Percentiles rank a stretch among this genome's conserved stretches.
phyloP scores from a whole-genome alignment of 2,329 filamentous ascomycete genomes.

The Epichloe sp. region DNA sequence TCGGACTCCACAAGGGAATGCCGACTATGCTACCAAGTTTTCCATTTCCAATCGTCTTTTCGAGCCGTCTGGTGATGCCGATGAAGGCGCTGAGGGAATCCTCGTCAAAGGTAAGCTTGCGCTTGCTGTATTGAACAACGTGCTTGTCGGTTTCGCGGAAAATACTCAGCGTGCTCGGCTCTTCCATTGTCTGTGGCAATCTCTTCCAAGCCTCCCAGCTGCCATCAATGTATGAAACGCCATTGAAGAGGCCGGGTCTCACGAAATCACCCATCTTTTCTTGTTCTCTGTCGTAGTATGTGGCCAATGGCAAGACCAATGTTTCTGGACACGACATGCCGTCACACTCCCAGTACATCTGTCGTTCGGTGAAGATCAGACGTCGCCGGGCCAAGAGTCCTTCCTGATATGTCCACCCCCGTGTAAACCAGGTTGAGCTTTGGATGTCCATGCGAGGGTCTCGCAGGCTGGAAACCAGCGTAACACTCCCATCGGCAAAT shows the following conservation, averaged over 20 bases:
- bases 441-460: conserved; percentile 18
- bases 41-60: conserved; percentile 16
- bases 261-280: conserved; percentile 24
- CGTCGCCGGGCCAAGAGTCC: conserved; percentile 22
- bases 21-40: conserved; percentile 19
- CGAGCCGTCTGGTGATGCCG: conserved; percentile 18
- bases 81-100: conserved; percentile 22
- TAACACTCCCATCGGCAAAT: conserved; percentile 18
- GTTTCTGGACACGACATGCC: conserved; percentile 25
- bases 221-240: conserved; percentile 21
- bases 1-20: conserved; percentile 18
- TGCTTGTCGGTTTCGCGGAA: conserved; percentile 23
- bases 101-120: conserved; percentile 16
- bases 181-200: conserved; percentile 15
- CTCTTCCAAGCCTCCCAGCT: conserved; percentile 24
- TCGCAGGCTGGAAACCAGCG: conserved; percentile 19
- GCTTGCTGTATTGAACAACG: conserved; percentile 18
- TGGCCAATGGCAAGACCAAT: conserved; percentile 17
- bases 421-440: conserved; percentile 20
- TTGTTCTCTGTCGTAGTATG: conserved; percentile 20
- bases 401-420: conserved; percentile 29
- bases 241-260: conserved; percentile 21
- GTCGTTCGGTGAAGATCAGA: conserved; percentile 25
- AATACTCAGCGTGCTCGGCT: conserved; percentile 21
- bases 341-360: conserved; percentile 27